Percentiles rank a stretch among this genome's conserved stretches.
Conservation (phyloP, 768 basidiomycete species). For the Hypholoma fasciculare region DNA sequence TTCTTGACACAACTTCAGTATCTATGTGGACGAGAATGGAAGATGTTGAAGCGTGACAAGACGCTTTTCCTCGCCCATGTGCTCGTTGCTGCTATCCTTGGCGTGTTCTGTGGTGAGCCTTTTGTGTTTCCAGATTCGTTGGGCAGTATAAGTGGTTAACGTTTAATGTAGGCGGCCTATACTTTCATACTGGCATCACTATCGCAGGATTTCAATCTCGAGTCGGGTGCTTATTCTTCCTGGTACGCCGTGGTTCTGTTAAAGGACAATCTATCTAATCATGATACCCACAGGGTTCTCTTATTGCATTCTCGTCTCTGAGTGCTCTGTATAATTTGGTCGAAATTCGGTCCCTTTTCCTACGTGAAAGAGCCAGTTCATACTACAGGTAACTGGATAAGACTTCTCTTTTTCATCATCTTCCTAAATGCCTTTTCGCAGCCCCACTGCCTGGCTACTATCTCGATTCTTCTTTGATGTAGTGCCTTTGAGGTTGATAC, state of each 20-base stretch:
- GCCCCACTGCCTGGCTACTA: conserved; percentile 90
- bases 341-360: conserved; percentile 80
- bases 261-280: background rate
- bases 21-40: conserved; percentile 84
- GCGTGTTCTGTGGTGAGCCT: conserved; percentile 78
- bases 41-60: conserved; percentile 78
- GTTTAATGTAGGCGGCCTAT: conserved; percentile 66
- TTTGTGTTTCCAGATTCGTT: background rate
- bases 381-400: conserved; percentile 69
- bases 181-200: conserved; percentile 74
- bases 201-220: conserved; percentile 95
- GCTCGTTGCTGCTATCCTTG: conserved; percentile 65
- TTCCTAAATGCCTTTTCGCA: conserved; percentile 22
- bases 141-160: too few species aligned
- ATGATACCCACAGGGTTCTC: conserved; percentile 58
- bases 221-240: conserved; percentile 93
- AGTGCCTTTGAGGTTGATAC: conserved; percentile 84
- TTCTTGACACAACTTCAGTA: conserved; percentile 90
- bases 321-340: conserved; percentile 91
- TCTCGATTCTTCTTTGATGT: conserved; percentile 88
- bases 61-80: conserved; percentile 83
- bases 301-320: conserved; percentile 88
- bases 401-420: conserved; percentile 2
- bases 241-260: conserved; percentile 44
- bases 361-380: conserved; percentile 81